Base-by-base conservation (phyloP, 805 yeast genomes). In the Myxozyma neotropica region DNA sequence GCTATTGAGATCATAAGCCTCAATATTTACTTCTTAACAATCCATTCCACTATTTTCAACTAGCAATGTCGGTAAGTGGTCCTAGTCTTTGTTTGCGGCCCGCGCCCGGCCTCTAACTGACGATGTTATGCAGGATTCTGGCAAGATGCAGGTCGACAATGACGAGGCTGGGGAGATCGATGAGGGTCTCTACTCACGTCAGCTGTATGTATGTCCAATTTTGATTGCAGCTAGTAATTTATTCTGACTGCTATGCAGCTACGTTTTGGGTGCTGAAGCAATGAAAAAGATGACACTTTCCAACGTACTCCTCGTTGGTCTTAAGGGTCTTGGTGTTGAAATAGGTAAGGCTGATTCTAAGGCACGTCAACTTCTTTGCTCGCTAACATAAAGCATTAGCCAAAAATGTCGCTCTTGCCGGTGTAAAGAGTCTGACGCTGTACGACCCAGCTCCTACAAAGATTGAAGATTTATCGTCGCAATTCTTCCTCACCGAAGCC, bases 241-340 rank as follows among this genome's bases (percentile, higher is more conserved):
- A 26, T 5, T 33, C 15, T 23, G 4, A n/a, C n/a, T n/a, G 3
- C 3, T 6, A 19, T 15, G 2, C 15, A 55, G 61, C 3, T 90
- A 93, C 70, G 99, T 94, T 53, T 77, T 94, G 66, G 99, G 99
- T 63, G 91, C 89, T 70, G 99, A 94, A 67, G 99, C 99, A 53
- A 94, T 94, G 99, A 79, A 92, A 69, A 89, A 90, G 74, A 89
- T 94, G 97, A 96, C 92, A 70, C 81, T 83, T 66, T 91, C 98
- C 26, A 90, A 88, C 69, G 97, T 94, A n/a, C 81, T 94, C 51
- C 80, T 94, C 49, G 83, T 92, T 64, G 99, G 99, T 2, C 78
- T 93, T 57, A 86, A 84, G 71, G 99, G 99, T 49, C 78, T 94
- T 49, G 99, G 99, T 70, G 82, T 89, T 44, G 99, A 94, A 76